phyloP scores from a whole-genome alignment of 2,329 filamentous ascomycete species.

The Botryotinia convoluta region DNA sequence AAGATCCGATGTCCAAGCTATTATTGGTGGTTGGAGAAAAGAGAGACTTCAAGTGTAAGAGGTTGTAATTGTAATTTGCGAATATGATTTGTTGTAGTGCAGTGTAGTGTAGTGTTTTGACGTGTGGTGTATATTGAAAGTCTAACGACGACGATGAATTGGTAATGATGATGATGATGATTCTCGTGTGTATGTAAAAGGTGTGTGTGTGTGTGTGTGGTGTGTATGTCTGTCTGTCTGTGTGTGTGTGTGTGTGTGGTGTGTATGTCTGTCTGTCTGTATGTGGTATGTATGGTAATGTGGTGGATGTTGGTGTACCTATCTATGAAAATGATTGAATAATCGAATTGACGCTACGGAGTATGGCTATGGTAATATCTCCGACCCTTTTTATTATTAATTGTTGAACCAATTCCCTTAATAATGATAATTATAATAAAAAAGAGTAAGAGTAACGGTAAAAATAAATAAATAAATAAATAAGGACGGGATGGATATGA shows the following conservation, averaged over 20 bases:
- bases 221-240: neutral
- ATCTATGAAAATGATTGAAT: constrained; percentile 7
- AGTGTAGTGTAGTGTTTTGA: neutral
- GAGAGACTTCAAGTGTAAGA: neutral
- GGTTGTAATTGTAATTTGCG: neutral
- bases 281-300: neutral
- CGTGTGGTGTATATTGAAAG: neutral
- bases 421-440: neutral
- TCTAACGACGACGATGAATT: neutral
- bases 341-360: neutral
- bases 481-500: neutral
- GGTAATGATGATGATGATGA: neutral
- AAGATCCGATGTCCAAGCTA: neutral
- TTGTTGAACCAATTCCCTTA: neutral
- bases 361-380: neutral
- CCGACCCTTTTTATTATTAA: neutral
- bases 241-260: neutral
- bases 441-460: neutral
- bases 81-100: too few relatives aligned
- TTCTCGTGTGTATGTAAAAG: neutral
- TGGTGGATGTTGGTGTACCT: neutral
- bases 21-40: neutral
- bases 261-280: neutral
- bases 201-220: neutral
- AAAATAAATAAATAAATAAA: neutral